Conservation (phyloP, 208 protist species). For the Leptomonas pyrrhocoris region DNA sequence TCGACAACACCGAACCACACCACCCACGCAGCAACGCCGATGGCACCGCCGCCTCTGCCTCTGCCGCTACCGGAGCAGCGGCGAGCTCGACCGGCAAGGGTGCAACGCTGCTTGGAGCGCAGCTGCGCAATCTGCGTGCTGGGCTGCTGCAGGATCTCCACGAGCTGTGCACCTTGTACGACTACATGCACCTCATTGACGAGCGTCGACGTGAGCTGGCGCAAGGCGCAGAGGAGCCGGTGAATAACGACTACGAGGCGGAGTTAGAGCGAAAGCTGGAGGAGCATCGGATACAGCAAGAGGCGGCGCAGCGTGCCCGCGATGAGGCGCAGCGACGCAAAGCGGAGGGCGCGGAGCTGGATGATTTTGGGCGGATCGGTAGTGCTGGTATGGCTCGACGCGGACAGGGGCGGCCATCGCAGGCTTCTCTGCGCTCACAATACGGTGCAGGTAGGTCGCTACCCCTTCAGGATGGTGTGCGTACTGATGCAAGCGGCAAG, state of each 20-base stretch:
- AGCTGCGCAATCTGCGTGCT: conserved; percentile 40
- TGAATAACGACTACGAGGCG: conserved; percentile 53
- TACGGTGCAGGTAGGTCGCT: neutral
- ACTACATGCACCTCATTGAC: conserved; percentile 74
- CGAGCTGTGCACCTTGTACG: conserved; percentile 64
- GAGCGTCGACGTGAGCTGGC: conserved; percentile 33
- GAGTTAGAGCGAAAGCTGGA: conserved; percentile 54
- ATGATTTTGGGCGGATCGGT: conserved; percentile 6
- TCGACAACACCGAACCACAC: neutral
- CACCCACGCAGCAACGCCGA: neutral
- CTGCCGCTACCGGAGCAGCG: neutral
- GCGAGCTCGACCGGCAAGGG: neutral
- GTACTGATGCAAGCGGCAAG: neutral
- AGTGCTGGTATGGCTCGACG: neutral
- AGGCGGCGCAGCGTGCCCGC: conserved; percentile 37
- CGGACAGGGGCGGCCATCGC: neutral
- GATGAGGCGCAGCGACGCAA: conserved; percentile 58
- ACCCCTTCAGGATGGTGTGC: neutral
- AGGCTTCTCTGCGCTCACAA: too few species aligned
- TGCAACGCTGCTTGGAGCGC: conserved; percentile 7
- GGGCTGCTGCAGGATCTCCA: conserved; percentile 63
- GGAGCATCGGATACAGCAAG: conserved; percentile 38
- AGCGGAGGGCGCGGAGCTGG: conserved; percentile 59
- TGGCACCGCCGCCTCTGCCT: neutral
- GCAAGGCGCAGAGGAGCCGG: conserved; percentile 24